Evolutionary conservation across 2,329 filamentous ascomycete genomes (phyloP), one percentile per base, ranked within the genome.

Genomic region (Penicillium sclerotiorum): DNA sequence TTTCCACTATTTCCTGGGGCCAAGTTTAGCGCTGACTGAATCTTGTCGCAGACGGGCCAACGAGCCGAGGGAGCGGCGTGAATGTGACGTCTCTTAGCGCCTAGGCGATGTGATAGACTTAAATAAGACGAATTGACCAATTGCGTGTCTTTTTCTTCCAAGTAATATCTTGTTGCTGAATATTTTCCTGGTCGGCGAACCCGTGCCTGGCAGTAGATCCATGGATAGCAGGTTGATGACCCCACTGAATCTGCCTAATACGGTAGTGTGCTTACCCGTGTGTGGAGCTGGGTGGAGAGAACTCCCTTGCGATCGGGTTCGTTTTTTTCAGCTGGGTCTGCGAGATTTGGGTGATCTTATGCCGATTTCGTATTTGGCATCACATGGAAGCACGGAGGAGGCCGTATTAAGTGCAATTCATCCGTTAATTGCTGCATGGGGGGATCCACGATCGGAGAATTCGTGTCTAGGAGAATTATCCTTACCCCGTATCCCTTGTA

Each of bases 1-100:
- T 22, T 12, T 22, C 23, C 11, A 3, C 2, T 38, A 38, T 43
- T n/a, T 32, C 30, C 27, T n/a, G 15, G 27, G 20, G 27, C n/a
- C n/a, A 39, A 12, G 21, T 17, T 33, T 28, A 21, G 43, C 8
- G 35, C 32, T 46, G 41, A 40, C 53, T 53, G 48, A 51, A 42
- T 25, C 33, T 38, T 36, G 22, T 46, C 45, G 20, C 50, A 68
- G 65, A 67, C 65, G 33, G 65, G 65, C 43, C 65, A 68, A 56
- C 60, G 65, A 39, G 62, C 61, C 15, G 56, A 62, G 59, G 64
- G 59, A 6, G 61, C 43, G n/a, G 47, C 54, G 13, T 67, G 36
- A 47, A 43, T 28, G 23, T 27, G 21, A 39, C 21, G 12, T 39
- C 22, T 39, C 4, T 23, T 39, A 32, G 21, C 27, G 30, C n/a